Evolutionary conservation across 2,329 filamentous ascomycete genomes (phyloP).

Genomic region (Phyllosticta paracitricarpa): DNA sequence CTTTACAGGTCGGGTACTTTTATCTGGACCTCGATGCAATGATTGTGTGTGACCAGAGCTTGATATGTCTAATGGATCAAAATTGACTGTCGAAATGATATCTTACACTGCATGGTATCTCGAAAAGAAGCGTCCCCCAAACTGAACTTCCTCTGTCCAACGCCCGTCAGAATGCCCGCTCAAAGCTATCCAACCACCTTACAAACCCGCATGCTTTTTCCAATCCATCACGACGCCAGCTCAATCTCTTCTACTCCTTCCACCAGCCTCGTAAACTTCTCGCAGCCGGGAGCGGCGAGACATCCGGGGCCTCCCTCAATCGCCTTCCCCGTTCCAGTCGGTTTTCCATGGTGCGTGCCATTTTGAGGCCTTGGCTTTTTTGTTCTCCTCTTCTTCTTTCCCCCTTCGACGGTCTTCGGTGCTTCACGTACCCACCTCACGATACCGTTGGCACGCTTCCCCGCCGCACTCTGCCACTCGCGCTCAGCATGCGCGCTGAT

Average conservation of each 20-base stretch:
- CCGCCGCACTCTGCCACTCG: background rate
- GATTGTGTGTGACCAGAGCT: background rate
- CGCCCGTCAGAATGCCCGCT: background rate
- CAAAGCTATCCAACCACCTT: background rate
- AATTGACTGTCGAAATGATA: no score
- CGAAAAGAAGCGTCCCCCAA: no score
- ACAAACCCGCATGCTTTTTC: background rate
- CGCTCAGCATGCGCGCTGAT: background rate
- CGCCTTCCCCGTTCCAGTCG: background rate
- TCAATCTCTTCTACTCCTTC: background rate
- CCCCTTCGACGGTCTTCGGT: conserved; percentile 16
- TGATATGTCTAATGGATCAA: no score
- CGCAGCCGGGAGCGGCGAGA: background rate
- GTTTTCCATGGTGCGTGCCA: background rate
- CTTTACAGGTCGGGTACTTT: background rate
- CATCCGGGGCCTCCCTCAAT: background rate
- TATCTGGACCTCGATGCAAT: background rate
- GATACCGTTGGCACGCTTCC: conserved; percentile 54
- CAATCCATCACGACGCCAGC: background rate
- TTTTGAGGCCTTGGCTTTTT: background rate
- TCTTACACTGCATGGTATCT: no score
- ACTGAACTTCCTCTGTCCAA: no score
- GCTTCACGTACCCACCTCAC: conserved; percentile 55
- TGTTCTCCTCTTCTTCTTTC: background rate
- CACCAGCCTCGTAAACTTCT: background rate